Percentiles rank a stretch among this genome's conserved stretches.
Conservation (phyloP, 75 land plant genomes). For the Chamaecyparis obtusa region DNA sequence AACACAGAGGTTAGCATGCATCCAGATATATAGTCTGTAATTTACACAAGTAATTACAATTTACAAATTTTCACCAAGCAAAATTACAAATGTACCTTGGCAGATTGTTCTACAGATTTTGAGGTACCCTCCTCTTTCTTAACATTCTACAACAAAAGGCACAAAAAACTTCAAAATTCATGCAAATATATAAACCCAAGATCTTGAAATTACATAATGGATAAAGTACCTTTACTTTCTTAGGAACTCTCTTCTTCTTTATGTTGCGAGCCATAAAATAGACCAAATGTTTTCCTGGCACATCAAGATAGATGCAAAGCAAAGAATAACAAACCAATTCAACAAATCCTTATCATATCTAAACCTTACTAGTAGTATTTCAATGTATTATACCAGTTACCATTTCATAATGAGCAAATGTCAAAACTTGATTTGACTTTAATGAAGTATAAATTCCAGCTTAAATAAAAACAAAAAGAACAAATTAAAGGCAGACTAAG, state of each 20-base stretch:
- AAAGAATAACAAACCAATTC: background rate
- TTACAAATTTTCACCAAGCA: background rate
- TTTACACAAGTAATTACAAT: background rate
- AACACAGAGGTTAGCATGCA: background rate
- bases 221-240: constrained; percentile 16
- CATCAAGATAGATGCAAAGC: background rate
- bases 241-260: constrained; percentile 17
- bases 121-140: constrained; percentile 12
- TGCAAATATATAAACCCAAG: background rate
- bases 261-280: constrained; percentile 23
- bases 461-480: constrained; percentile 46
- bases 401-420: background rate
- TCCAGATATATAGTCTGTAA: background rate
- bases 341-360: background rate
- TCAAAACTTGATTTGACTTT: background rate
- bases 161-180: background rate
- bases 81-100: constrained; percentile 10
- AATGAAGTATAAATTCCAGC: background rate
- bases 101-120: background rate
- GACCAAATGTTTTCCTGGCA: background rate
- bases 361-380: background rate
- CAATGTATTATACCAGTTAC: background rate
- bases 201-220: background rate
- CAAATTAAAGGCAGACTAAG: constrained; percentile 93
- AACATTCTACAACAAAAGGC: background rate